Conservation (phyloP, 805 yeast species). For the Candida coquimbonensis region DNA sequence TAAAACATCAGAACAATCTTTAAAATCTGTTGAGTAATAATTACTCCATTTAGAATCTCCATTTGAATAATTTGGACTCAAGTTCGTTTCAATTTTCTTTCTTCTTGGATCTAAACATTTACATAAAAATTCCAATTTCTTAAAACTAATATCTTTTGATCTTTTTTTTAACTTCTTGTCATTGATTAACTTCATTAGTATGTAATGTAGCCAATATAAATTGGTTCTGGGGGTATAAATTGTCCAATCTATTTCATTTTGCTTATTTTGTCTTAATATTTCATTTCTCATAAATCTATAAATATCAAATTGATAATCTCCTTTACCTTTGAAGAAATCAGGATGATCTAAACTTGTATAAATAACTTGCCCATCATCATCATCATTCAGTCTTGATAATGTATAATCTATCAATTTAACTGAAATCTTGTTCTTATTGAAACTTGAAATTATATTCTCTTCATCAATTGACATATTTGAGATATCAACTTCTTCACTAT, state of each 20-base stretch:
- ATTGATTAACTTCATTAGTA: constrained; percentile 43
- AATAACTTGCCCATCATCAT: constrained; percentile 22
- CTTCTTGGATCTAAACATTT: constrained; percentile 30
- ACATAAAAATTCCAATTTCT: constrained; percentile 24
- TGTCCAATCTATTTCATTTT: constrained; percentile 40
- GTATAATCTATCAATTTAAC: constrained; percentile 55
- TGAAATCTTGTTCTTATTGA: constrained; percentile 11
- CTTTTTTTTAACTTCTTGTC: constrained; percentile 28
- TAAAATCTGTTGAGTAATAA: constrained; percentile 22
- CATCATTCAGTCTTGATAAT: constrained; percentile 41
- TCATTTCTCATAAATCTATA: constrained; percentile 48
- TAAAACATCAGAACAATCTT: constrained; percentile 19
- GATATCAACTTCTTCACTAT: constrained; percentile 8
- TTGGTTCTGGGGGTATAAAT: constrained; percentile 42
- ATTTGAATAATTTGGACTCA: constrained; percentile 12
- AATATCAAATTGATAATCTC: constrained; percentile 56
- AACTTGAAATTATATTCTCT: background rate
- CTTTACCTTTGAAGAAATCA: constrained; percentile 50
- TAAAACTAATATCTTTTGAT: constrained; percentile 19
- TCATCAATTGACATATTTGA: constrained; percentile 13
- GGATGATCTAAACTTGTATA: constrained; percentile 61
- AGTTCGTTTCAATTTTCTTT: constrained; percentile 14
- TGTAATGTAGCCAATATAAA: constrained; percentile 56
- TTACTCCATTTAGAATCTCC: constrained; percentile 12
- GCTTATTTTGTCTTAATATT: constrained; percentile 8